Percentiles rank a stretch among this genome's conserved stretches.
Conservation (phyloP, 805 yeast genomes). For the Diddensiella caesifluorescens region DNA sequence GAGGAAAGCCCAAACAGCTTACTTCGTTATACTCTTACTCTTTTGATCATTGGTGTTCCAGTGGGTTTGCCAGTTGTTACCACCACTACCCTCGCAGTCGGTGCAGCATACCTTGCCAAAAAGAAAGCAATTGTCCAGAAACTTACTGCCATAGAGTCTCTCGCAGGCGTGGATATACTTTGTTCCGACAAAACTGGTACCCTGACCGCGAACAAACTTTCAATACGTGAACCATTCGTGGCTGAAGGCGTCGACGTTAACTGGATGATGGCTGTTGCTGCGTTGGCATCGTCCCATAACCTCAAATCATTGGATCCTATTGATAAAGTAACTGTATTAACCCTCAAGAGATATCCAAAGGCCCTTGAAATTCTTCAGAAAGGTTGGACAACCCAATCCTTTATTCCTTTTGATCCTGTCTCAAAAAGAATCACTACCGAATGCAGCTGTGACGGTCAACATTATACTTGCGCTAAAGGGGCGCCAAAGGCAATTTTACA, state of each 20-base stretch:
- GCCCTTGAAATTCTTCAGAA: slow-evolving; percentile 46
- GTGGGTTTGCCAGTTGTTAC: slow-evolving; percentile 98
- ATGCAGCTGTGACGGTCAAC: slow-evolving; percentile 93
- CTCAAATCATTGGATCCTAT: slow-evolving; percentile 97
- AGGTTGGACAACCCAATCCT: slow-evolving; percentile 48
- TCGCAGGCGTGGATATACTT: slow-evolving; percentile 95
- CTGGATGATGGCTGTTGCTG: slow-evolving; percentile 95
- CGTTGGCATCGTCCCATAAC: slow-evolving; percentile 97
- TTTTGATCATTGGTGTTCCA: slow-evolving; percentile 96
- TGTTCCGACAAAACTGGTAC: slow-evolving; percentile 99
- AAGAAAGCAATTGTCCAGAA: slow-evolving; percentile 97
- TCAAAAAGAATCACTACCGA: slow-evolving; percentile 94
- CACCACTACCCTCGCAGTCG: slow-evolving; percentile 98
- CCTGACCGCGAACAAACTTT: slow-evolving; percentile 92
- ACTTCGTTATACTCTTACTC: slow-evolving; percentile 88
- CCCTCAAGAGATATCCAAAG: slow-evolving; percentile 84
- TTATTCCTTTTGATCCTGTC: slow-evolving; percentile 97
- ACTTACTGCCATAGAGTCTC: slow-evolving; percentile 92
- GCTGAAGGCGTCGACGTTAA: slow-evolving; percentile 96
- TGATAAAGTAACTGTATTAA: slow-evolving; percentile 92
- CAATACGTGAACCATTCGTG: slow-evolving; percentile 95
- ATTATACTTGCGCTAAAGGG: slow-evolving; percentile 95
- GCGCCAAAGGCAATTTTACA: slow-evolving; percentile 90
- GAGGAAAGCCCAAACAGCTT: slow-evolving; percentile 40
- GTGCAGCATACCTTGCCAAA: slow-evolving; percentile 97